phyloP scores from a whole-genome alignment of 306 rosid species.

The Trifolium fragiferum region DNA sequence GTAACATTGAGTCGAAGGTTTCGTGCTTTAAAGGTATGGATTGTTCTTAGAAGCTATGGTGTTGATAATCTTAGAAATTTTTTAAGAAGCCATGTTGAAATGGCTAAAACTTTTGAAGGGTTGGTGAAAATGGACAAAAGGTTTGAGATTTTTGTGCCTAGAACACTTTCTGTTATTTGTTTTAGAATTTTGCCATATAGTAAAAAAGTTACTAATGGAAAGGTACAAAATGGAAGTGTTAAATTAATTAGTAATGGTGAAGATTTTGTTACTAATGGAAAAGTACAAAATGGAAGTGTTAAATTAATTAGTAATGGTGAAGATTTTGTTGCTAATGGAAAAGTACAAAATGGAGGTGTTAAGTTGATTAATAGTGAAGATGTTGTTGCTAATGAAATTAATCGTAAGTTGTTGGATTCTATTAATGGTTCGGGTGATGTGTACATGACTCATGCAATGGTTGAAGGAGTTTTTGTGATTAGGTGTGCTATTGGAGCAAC shows the following conservation, averaged over 20 bases:
- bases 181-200: constrained; percentile 48
- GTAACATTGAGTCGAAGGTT: constrained; percentile 61
- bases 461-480: constrained; percentile 45
- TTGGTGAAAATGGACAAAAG: constrained; percentile 51
- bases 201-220: constrained; percentile 12
- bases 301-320: background rate
- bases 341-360: background rate
- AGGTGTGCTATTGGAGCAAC: constrained; percentile 62
- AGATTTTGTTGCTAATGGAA: constrained; percentile 1
- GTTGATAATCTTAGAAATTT: constrained; percentile 52
- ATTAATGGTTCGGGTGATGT: constrained; percentile 52
- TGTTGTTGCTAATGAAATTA: constrained; percentile 37
- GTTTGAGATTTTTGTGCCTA: constrained; percentile 60
- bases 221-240: background rate
- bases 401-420: constrained; percentile 46
- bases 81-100: constrained; percentile 52
- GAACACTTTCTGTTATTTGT: constrained; percentile 52
- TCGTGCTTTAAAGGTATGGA: constrained; percentile 58
- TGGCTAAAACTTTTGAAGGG: constrained; percentile 60
- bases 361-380: background rate
- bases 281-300: background rate
- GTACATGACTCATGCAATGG: constrained; percentile 58
- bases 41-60: constrained; percentile 64
- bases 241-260: constrained; percentile 13
- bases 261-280: constrained; percentile 1